phyloP scores from a whole-genome alignment of 2,329 filamentous ascomycete species.

The Rhinocladiella similis region DNA sequence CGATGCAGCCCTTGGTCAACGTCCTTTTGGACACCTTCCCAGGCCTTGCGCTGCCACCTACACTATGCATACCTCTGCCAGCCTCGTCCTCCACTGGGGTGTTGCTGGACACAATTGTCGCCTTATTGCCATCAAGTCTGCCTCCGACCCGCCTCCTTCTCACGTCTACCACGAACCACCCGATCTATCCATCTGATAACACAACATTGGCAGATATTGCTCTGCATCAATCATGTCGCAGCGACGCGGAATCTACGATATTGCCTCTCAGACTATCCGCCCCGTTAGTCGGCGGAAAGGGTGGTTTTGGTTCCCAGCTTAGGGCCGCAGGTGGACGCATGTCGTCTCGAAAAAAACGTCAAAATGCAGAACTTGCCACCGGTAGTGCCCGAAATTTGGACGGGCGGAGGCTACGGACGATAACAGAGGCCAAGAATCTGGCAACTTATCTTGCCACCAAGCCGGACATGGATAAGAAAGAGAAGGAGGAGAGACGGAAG shows the following conservation, averaged over 20 bases:
- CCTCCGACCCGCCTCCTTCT: conserved; percentile 64
- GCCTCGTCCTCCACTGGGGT: conserved; percentile 65
- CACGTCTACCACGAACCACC: conserved; percentile 77
- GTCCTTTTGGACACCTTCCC: conserved; percentile 82
- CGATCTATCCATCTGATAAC: conserved; percentile 56
- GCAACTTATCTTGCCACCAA: conserved; percentile 95
- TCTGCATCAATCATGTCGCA: conserved; percentile 10
- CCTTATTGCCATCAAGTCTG: conserved; percentile 59
- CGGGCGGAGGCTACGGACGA: conserved; percentile 82
- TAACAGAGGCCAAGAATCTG: conserved; percentile 91
- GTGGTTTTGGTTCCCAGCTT: conserved; percentile 95
- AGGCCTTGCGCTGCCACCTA: conserved; percentile 79
- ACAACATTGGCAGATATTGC: conserved; percentile 27
- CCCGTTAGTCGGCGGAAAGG: conserved; percentile 87
- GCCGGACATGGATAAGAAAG: conserved; percentile 93
- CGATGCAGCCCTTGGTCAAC: conserved; percentile 57
- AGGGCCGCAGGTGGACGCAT: conserved; percentile 96
- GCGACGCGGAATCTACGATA: conserved; percentile 60
- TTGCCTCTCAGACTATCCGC: conserved; percentile 78
- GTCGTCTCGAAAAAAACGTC: conserved; percentile 85
- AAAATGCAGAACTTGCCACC: conserved; percentile 57
- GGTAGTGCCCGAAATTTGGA: conserved; percentile 92
- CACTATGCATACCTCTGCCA: conserved; percentile 72
- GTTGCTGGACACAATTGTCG: conserved; percentile 62
- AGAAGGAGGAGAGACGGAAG: conserved; percentile 81